These are phyloP conservation scores for Saccharum officinarum DNA, from an alignment of 176 grass and related monocot genomes.

Conservation along the genomic window DNA sequence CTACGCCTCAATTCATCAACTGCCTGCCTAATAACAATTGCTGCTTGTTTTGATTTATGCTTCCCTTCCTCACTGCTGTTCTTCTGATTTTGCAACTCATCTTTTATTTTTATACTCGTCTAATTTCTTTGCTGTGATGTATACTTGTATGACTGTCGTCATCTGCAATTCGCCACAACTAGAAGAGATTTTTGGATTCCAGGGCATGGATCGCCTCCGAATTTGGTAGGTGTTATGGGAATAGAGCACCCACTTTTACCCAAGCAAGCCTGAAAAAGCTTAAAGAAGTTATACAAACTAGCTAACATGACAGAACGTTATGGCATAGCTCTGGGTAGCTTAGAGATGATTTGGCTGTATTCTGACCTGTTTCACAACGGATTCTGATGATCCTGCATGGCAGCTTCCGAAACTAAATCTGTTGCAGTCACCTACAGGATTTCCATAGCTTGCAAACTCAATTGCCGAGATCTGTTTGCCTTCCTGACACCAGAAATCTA, in stretches of 20 bases:
- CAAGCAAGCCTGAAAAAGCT: constrained; percentile 47
- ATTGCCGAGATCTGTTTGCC: constrained; percentile 43
- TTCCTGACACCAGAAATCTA: constrained; percentile 41
- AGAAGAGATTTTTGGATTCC: constrained; percentile 48
- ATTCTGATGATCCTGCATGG: constrained; percentile 40
- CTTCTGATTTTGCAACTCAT: neutral
- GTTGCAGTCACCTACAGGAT: constrained; percentile 35
- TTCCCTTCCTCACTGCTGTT: neutral
- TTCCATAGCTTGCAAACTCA: constrained; percentile 66
- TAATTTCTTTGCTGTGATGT: neutral
- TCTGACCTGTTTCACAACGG: constrained; percentile 42
- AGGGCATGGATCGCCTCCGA: constrained; percentile 53
- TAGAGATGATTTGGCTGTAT: neutral
- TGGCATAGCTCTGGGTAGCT: neutral
- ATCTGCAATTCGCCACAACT: constrained; percentile 57
- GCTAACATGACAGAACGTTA: neutral
- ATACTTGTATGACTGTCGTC: constrained; percentile 32
- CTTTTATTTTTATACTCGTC: neutral
- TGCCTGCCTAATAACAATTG: constrained; percentile 7
- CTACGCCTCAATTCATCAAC: neutral
- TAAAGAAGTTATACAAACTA: neutral
- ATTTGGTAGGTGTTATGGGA: constrained; percentile 26
- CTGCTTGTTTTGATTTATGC: neutral
- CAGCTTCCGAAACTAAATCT: constrained; percentile 43
- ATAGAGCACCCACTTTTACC: constrained; percentile 51